Base-by-base conservation (phyloP, 2,329 filamentous ascomycete species). In the Periconia sp. region DNA sequence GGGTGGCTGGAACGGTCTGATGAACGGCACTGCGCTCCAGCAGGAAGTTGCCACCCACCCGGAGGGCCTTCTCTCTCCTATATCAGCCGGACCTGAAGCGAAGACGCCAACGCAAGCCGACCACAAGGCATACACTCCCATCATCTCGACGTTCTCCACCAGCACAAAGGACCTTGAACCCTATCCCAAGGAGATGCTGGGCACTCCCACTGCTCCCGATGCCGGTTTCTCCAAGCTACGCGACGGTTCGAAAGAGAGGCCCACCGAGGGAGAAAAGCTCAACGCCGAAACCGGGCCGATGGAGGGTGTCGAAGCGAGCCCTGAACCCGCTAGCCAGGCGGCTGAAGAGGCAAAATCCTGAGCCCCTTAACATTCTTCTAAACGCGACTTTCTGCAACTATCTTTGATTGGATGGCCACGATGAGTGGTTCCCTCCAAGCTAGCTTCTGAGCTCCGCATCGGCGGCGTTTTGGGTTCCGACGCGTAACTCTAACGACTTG, bases 1-100 rank as follows among this genome's bases (percentile, higher is more conserved):
- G 68, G 92, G 92, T 15, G 92, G 91, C 23, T 84, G 92, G 76
- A 69, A 67, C 32, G 68, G 69, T 8, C 53, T 73, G 18, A 69
- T 71, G 66, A 68, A 70, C 30, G 66, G 66, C 31, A 52, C 53
- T 2, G 43, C 61, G 8, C 52, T 55, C 17, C 48, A 54, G 5
- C 55, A 60, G 9, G 57, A 61, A 46, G 42, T 13, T 17, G 25
- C 18, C 7, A 15, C 25, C 10, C 17, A 30, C 13, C 50, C 50
- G 21, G 62, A 66, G 30, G 58, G 63, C 16, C 52, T 69, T 6
- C 58, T 68, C 35, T 65, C 60, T 13, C 65, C 65, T 5, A 44
- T 66, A 10, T 68, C 59, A 4, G 59, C 64, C 23, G 60, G 56
- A 1, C 59, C 65, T n/a, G 69, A 72, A 40, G 65, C 66, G n/a